Conservation (phyloP, 305 asterid genomes). For the Withania somnifera region DNA sequence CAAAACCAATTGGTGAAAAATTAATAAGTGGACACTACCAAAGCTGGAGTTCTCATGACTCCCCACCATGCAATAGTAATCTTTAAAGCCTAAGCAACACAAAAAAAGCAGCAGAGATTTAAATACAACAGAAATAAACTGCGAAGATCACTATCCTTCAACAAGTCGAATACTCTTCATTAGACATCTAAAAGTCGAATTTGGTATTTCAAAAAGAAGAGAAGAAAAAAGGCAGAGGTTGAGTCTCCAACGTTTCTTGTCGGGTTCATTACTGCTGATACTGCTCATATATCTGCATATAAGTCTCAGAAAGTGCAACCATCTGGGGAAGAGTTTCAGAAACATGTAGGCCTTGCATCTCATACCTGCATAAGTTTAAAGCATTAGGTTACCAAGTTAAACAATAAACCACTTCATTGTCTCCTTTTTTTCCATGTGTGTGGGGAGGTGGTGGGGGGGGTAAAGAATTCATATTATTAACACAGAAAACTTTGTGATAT, state of each 20-base stretch:
- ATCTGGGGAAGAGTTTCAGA: slow-evolving; percentile 89
- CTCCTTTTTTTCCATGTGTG: not conserved
- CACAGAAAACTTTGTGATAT: not conserved
- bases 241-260: not conserved
- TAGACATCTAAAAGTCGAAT: not conserved
- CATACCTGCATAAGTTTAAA: slow-evolving; percentile 48
- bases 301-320: slow-evolving; percentile 91
- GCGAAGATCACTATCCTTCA: not conserved
- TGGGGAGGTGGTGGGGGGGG: not conserved
- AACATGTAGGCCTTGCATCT: slow-evolving; percentile 94
- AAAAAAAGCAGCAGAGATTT: not conserved
- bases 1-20: not conserved
- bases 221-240: not conserved
- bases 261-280: slow-evolving; percentile 28
- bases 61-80: not conserved
- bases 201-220: not conserved
- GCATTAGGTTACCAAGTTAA: not conserved
- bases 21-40: not conserved
- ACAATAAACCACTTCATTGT: not conserved
- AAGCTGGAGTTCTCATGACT: not conserved
- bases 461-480: not conserved
- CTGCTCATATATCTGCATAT: slow-evolving; percentile 93
- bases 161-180: not conserved
- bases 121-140: not conserved
- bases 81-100: not conserved